These are phyloP conservation scores for Mikania micrantha DNA, from an alignment of 129 eudicot genomes.

Conservation along the genomic window DNA sequence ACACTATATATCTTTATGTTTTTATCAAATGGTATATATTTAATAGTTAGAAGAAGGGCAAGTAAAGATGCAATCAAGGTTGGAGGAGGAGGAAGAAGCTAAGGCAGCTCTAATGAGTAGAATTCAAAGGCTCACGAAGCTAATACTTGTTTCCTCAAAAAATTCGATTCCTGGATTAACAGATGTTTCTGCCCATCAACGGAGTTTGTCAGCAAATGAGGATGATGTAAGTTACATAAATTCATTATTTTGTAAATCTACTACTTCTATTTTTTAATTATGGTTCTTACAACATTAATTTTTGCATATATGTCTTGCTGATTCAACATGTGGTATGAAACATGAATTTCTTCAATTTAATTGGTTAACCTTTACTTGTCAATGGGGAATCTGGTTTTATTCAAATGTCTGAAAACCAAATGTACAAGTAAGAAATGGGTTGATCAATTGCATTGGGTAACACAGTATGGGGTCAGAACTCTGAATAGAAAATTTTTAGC, in stretches of 20 bases:
- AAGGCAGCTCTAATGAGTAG: conserved; percentile 98
- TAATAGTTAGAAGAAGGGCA: conserved; percentile 95
- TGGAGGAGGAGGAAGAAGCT: conserved; percentile 99
- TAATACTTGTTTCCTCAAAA: conserved; percentile 94
- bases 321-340: not conserved
- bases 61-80: conserved; percentile 91
- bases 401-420: not conserved
- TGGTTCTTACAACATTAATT: not conserved
- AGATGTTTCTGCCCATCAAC: conserved; percentile 50
- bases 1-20: not conserved
- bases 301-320: not conserved
- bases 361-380: not conserved
- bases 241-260: not conserved
- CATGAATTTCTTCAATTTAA: not conserved
- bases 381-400: not conserved
- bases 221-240: conserved; percentile 61
- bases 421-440: not conserved
- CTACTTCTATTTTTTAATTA: not conserved
- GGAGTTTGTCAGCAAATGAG: conserved; percentile 48
- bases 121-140: conserved; percentile 92
- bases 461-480: too few relatives aligned
- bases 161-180: conserved; percentile 64
- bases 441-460: not conserved
- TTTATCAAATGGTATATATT: conserved; percentile 15
- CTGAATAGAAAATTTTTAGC: not conserved